Base-by-base conservation (phyloP, 139 green algal genomes). In the Raphidocelis subcapitata region DNA sequence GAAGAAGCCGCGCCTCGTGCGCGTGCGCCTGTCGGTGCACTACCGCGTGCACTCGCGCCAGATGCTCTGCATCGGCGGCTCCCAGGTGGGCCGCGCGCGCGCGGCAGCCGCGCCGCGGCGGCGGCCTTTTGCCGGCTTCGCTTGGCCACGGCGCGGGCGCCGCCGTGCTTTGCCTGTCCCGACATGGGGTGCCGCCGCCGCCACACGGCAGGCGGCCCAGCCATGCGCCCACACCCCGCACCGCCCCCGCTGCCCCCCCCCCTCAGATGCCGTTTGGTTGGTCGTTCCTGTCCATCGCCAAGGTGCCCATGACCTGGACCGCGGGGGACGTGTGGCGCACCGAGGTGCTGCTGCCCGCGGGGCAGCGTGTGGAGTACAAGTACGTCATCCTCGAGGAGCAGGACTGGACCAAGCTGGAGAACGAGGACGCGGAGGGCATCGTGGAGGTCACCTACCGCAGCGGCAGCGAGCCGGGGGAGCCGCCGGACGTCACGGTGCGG, bases 321-420 rank as follows among this genome's bases (percentile, higher is more conserved):
- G 81, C 81, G 16, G 85, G 79, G 0, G 92, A 97, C 74, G 76
- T 94, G 20, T 97, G 93, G 93, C 89, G 74, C 18, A 84, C 85
- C 37, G 92, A 97, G 83, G 91, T 96, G n/a, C 81, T 96, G 52
- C 82, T 97, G 32, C 84, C 87, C 3, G 87, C 85, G 0, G 89
- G 90, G 8, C 85, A 91, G n/a, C 80, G 83, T 21, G 84, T 96
- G 57, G 92, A 97, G 68, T 96, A 97, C 87, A 97, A 97, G 68
- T 97, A 97, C 47, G 93, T 97, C 5, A 93, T 97, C 33, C 69
- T 97, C 3, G 93, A 96, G 67, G 92, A 97, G 69, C 92, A 97
- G 91, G 90, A 94, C 73, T 97, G 92, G 92, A 95, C 89, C 20
- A 91, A 91, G 66, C 83, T 94, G 33, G 86, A 87, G 46, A 86